These are phyloP conservation scores for Coemansia sp. DNA, from an alignment of 192 early-diverging fungal species.

Conservation along the genomic window DNA sequence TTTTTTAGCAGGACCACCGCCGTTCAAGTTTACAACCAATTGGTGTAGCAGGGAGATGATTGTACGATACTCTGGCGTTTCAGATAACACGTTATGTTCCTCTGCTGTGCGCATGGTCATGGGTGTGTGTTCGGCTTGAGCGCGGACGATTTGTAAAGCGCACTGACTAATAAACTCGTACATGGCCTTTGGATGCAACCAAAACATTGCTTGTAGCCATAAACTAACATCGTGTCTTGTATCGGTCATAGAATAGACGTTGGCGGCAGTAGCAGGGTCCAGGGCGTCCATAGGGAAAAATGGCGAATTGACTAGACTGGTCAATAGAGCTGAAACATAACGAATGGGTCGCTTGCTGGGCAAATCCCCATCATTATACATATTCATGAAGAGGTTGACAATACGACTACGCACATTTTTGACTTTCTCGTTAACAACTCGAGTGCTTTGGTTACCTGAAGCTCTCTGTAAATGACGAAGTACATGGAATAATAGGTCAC, in stretches of 20 bases:
- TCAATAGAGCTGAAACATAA: constrained; percentile 41
- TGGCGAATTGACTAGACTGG: constrained; percentile 34
- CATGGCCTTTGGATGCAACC: constrained; percentile 45
- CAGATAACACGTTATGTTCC: constrained; percentile 9
- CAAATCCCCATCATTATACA: constrained; percentile 29
- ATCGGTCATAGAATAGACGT: constrained; percentile 15
- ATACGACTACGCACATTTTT: constrained; percentile 53
- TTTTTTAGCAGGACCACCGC: not conserved
- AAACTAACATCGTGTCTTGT: constrained; percentile 46
- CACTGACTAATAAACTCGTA: constrained; percentile 47
- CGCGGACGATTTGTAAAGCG: constrained; percentile 23
- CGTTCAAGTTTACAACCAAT: constrained; percentile 13
- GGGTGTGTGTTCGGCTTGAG: constrained; percentile 10
- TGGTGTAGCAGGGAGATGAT: constrained; percentile 17
- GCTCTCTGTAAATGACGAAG: constrained; percentile 45
- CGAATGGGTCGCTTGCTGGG: constrained; percentile 38
- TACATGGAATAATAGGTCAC: constrained; percentile 38
- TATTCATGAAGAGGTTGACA: constrained; percentile 44
- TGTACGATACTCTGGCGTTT: constrained; percentile 2
- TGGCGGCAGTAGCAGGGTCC: not conserved
- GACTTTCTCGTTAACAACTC: constrained; percentile 52
- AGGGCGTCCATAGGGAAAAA: constrained; percentile 26
- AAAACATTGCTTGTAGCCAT: constrained; percentile 56
- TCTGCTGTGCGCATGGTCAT: not conserved
- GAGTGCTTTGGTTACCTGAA: constrained; percentile 27